These are phyloP conservation scores for Vanrija pseudolonga DNA, from an alignment of 1,284 basidiomycete genomes.

Conservation along the genomic window DNA sequence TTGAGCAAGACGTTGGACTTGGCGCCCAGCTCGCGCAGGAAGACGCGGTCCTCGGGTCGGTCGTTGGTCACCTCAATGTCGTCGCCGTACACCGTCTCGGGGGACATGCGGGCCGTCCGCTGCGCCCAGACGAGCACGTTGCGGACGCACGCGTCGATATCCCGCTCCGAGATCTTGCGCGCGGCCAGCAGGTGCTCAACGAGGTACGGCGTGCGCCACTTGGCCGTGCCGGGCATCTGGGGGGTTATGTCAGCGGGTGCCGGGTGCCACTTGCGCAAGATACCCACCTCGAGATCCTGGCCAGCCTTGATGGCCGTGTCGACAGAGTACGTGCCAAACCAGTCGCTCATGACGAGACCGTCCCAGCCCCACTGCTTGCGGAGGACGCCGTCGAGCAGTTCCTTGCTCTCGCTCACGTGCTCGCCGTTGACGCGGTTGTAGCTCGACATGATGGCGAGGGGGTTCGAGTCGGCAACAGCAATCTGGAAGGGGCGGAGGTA, in stretches of 20 bases:
- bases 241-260: conserved; percentile 66
- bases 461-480: conserved; percentile 59
- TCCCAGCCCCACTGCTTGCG: conserved; percentile 64
- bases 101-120: conserved; percentile 14
- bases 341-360: conserved; percentile 59
- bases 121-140: conserved; percentile 38
- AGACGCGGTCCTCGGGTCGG: not conserved
- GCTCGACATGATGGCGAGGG: conserved; percentile 46
- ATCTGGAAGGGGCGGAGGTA: conserved; percentile 81
- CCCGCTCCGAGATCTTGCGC: conserved; percentile 52
- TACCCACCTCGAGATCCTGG: conserved; percentile 59
- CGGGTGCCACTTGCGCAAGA: conserved; percentile 62
- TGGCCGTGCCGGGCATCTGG: conserved; percentile 26
- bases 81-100: conserved; percentile 19
- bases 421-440: conserved; percentile 63
- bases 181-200: conserved; percentile 48
- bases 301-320: conserved; percentile 65
- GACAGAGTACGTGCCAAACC: conserved; percentile 63
- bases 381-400: conserved; percentile 38
- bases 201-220: conserved; percentile 22
- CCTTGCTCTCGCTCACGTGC: conserved; percentile 70
- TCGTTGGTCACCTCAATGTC: conserved; percentile 3
- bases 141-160: conserved; percentile 7
- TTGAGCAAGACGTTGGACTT: conserved; percentile 67
- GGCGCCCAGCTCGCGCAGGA: conserved; percentile 15